A percentile compares a stretch with the other conserved stretches of the same genome.
phyloP scores from a whole-genome alignment of 495 filamentous ascomycete species.

The Saxophila tyrrhenica region DNA sequence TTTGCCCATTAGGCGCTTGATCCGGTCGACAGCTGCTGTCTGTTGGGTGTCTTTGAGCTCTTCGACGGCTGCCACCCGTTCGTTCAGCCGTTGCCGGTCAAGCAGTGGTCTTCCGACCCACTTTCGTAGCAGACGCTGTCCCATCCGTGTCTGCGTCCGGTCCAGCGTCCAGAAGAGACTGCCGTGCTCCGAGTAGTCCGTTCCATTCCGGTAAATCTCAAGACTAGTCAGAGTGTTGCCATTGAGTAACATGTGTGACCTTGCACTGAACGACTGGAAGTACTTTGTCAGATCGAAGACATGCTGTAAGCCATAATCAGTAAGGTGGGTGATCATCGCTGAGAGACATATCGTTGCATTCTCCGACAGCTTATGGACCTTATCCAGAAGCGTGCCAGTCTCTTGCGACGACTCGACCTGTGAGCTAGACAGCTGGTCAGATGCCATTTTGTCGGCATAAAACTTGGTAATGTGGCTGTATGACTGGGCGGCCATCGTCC shows the following conservation, averaged over 20 bases:
- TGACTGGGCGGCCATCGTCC: constrained; percentile 71
- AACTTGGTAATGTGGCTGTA: constrained; percentile 88
- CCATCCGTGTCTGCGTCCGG: constrained; percentile 83
- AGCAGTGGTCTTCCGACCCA: constrained; percentile 93
- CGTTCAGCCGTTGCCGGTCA: constrained; percentile 63
- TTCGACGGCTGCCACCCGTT: constrained; percentile 77
- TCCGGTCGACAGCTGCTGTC: constrained; percentile 55
- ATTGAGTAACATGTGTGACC: constrained; percentile 92
- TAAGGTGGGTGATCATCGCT: constrained; percentile 90
- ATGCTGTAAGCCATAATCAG: constrained; percentile 88
- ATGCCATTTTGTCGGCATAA: constrained; percentile 78
- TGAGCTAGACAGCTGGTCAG: constrained; percentile 4
- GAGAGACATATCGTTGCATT: constrained; percentile 85
- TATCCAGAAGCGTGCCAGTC: constrained; percentile 58
- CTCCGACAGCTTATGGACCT: constrained; percentile 75
- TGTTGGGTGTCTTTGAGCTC: constrained; percentile 64
- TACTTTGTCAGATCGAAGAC: constrained; percentile 96
- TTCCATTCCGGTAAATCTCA: constrained; percentile 92
- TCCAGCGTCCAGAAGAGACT: constrained; percentile 94
- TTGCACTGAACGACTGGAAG: constrained; percentile 89
- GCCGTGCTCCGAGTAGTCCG: constrained; percentile 73
- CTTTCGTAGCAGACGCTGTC: constrained; percentile 74
- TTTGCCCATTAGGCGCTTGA: constrained; percentile 56
- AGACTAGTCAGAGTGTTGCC: constrained; percentile 90
- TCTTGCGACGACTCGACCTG: constrained; percentile 22